Base-by-base conservation (phyloP, 345 rosid species). In the Trapa bicornis region DNA sequence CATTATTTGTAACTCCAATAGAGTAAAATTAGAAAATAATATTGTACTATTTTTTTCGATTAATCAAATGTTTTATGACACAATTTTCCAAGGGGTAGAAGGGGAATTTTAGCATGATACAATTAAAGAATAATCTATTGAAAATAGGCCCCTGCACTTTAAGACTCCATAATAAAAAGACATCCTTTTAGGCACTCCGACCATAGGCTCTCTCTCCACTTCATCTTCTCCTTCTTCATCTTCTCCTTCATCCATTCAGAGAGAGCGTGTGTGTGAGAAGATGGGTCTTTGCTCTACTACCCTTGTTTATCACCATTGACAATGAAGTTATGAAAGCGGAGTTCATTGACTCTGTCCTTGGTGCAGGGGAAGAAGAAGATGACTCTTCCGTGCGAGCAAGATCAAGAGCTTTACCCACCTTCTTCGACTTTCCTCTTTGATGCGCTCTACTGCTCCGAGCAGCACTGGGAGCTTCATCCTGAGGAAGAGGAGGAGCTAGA, bases 371-470 rank as follows among this genome's bases (percentile, higher is more conserved):
- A 77, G 29, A 22, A 22, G 29, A 22, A 22, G 82, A 85, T 83
- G 92, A 77, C 78, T 68, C 71, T 37, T 61, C 65, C 43, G 33
- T 62, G 32, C 47, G 64, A 54, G 7, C 52, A 37, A 70, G 50
- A 29, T 68, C 45, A 17, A 68, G 68, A 12, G 75, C 67, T 16
- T 4, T 3, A 41, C 43, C 73, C 47, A 54, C 71, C 75, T 68
- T 65, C 82, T 22, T 22, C 29, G 47, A 37, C 75, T 3, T 41
- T 43, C 15, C 39, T 66, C 65, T 57, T 50, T 61, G 89, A 81
- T 65, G 68, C 76, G 56, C 89, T 86, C 66, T 84, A 83, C 72
- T 88, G 89, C 71, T 75, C 81, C 2, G 89, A 88, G 71, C 84
- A 81, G 67, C 82, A 80, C 64, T 87, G 81, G 82, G 63, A 58